Conservation (phyloP, 768 basidiomycete genomes). For the Mycena amicta region DNA sequence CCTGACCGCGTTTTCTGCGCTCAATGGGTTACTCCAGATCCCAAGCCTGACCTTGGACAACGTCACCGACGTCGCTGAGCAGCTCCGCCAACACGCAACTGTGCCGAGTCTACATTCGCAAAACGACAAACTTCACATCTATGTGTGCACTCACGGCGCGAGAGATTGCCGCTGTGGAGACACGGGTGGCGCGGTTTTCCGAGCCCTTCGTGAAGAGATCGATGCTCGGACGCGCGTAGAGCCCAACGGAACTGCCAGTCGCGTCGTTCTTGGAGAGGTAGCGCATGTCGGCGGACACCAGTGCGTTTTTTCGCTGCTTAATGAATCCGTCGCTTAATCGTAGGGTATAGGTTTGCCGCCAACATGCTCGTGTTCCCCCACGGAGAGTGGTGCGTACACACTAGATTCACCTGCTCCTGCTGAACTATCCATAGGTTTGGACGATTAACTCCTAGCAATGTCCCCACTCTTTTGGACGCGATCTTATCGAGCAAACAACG, state of each 20-base stretch:
- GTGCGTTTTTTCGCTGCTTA: too few species aligned
- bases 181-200: conserved; percentile 58
- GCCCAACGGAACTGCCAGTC: conserved; percentile 25
- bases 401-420: neutral
- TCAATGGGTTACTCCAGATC: conserved; percentile 52
- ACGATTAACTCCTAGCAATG: conserved; percentile 56
- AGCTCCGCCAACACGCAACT: conserved; percentile 36
- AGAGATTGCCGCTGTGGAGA: conserved; percentile 83
- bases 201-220: conserved; percentile 57
- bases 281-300: conserved; percentile 86
- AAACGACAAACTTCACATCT: conserved; percentile 43
- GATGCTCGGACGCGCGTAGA: conserved; percentile 35
- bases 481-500: conserved; percentile 35
- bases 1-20: conserved; percentile 55
- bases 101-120: conserved; percentile 10
- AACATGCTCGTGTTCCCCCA: conserved; percentile 70
- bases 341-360: conserved; percentile 61
- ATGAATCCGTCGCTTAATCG: neutral
- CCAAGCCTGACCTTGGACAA: conserved; percentile 51
- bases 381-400: conserved; percentile 64
- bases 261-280: conserved; percentile 60
- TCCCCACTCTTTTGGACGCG: conserved; percentile 52
- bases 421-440: conserved; percentile 55
- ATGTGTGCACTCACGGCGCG: conserved; percentile 78
- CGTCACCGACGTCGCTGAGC: conserved; percentile 46